Base-by-base conservation (phyloP, 2,329 filamentous ascomycete species). In the Xylariaceae sp. region DNA sequence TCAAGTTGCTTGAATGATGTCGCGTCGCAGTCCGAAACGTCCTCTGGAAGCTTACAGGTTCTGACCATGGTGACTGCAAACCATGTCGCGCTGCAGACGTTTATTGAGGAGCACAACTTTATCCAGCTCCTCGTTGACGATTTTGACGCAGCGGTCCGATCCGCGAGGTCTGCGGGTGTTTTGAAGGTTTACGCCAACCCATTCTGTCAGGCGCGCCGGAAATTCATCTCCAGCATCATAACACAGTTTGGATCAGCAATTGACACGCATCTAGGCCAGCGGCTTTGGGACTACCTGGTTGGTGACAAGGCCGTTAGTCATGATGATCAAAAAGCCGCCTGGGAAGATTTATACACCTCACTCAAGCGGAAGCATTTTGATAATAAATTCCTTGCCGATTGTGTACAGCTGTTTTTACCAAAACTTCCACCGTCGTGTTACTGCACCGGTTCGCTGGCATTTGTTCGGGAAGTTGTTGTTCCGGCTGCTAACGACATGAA, bases 261-360 rank as follows among this genome's bases (percentile, higher is more conserved):
- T 44, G 79, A 81, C 0, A 65, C 75, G 2, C 80, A 86, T 1
- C 74, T 88, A 3, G 84, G 86, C 15, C 73, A 76, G 40, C 75
- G 74, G 12, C 76, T 95, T 1, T 95, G 89, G 89, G 76, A 86
- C 53, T 74, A 86, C 37, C 75, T 94, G 22, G 83, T 95, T 45
- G 87, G 89, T 12, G 74, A 78, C 4, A 71, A 76, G 37, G 82
- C 84, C 3, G 71, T 83, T 3, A 81, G 79, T 21, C 71, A 77
- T 3, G 76, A 80, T 8, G 84, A 88, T 55, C 79, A 88, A 51
- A 79, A 81, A 55, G 73, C 77, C 13, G 86, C 85, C 0, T 95
- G 91, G 91, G 73, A 80, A 22, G 79, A 86, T 53, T 70, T 92
- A 48, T 78, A 81, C 67, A 61, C 62, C 16, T 71, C 77, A 19